Conservation (phyloP, 1,284 basidiomycete species). For the Cryptococcus amylolentus region DNA sequence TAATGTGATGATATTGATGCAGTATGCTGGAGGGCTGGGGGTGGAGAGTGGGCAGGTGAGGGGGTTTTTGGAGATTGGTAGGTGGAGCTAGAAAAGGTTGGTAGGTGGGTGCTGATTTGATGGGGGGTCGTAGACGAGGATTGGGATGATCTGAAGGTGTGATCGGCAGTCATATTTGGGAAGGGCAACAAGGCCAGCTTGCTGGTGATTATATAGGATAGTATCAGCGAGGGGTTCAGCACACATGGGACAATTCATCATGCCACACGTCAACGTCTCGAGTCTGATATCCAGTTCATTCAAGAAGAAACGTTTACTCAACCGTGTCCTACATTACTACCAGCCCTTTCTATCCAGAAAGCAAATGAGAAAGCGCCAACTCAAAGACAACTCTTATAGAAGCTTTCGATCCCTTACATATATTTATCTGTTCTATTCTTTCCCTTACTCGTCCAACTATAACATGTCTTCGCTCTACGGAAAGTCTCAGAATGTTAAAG, state of each 20-base stretch:
- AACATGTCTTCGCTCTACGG: no score
- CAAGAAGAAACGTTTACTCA: not conserved
- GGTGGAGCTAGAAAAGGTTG: conserved; percentile 4
- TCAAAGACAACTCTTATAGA: no score
- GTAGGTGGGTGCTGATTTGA: not conserved
- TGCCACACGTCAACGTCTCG: not conserved
- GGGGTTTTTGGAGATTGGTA: conserved; percentile 35
- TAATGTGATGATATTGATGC: conserved; percentile 38
- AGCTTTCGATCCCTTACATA: no score
- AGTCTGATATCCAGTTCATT: not conserved
- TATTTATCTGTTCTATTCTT: no score
- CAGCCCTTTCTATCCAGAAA: not conserved
- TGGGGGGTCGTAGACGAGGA: conserved; percentile 13
- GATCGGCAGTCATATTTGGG: not conserved
- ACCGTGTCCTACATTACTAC: not conserved
- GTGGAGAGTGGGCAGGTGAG: conserved; percentile 24
- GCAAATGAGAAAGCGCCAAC: conserved; percentile 5
- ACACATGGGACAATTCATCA: not conserved
- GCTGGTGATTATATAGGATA: not conserved
- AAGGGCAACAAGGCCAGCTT: not conserved
- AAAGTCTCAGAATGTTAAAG: no score
- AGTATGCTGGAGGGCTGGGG: conserved; percentile 21
- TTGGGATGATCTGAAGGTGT: conserved; percentile 20
- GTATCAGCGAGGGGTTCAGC: not conserved
- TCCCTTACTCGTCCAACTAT: no score